phyloP scores from a whole-genome alignment of 164 flowering plant genomes.

The Nymphaea thermarum region DNA sequence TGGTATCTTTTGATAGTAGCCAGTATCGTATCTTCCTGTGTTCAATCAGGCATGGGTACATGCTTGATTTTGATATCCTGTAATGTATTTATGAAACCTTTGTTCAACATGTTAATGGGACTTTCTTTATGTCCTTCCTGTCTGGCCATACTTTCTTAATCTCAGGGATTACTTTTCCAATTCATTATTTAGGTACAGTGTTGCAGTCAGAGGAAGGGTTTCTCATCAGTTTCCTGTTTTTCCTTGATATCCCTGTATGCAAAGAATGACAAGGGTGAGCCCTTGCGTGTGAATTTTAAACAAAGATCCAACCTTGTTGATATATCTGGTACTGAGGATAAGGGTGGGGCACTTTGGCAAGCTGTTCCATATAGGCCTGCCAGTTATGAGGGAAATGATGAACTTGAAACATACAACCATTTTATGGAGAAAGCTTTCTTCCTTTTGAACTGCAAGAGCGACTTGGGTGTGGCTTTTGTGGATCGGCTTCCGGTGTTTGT shows the following conservation, averaged over 20 bases:
- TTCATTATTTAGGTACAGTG: constrained; percentile 44
- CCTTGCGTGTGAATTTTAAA: constrained; percentile 44
- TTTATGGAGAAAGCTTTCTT: constrained; percentile 34
- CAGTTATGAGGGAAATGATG: constrained; percentile 37
- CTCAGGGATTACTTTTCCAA: too few relatives aligned
- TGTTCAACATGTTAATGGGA: too few relatives aligned
- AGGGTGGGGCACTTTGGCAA: constrained; percentile 50
- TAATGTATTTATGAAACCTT: too few relatives aligned
- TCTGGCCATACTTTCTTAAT: too few relatives aligned
- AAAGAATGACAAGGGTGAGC: constrained; percentile 52
- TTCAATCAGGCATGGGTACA: too few relatives aligned
- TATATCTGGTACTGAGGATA: constrained; percentile 45
- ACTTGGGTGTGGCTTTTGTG: constrained; percentile 56
- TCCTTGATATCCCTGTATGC: constrained; percentile 80
- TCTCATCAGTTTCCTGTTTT: constrained; percentile 40
- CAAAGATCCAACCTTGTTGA: constrained; percentile 64
- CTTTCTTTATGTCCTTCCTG: too few relatives aligned
- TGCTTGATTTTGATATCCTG: too few relatives aligned
- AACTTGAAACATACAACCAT: constrained; percentile 31
- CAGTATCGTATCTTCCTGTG: too few relatives aligned
- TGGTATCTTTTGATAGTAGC: too few relatives aligned
- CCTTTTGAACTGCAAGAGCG: constrained; percentile 73
- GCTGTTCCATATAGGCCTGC: constrained; percentile 34
- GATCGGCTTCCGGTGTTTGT: constrained; percentile 81
- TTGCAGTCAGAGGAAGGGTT: constrained; percentile 46